Base-by-base conservation (phyloP, 2,329 filamentous ascomycete species). In the Calonectria pseudoturangicola region DNA sequence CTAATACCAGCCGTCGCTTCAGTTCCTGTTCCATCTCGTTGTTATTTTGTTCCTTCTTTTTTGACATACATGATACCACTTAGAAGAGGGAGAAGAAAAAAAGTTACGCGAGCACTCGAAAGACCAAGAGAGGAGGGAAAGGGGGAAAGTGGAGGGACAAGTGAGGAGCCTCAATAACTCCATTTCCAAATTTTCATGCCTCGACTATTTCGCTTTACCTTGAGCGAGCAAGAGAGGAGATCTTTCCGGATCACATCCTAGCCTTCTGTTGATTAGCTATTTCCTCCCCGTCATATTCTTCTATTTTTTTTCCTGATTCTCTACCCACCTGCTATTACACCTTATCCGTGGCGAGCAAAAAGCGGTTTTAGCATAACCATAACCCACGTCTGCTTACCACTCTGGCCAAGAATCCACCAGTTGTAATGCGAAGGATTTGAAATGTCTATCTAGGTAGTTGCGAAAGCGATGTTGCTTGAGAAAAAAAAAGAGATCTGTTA, bases 61-160 rank as follows among this genome's bases (percentile, higher is more conserved):
- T 74, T 72, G 70, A 76, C 72, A 75, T 74, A 80, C 73, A 81
- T 81, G 79, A 81, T 81, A 81, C 80, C 79, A 80, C 79, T 81
- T 62, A 80, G 77, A 79, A 75, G 75, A 74, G 73, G 73, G 79
- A 74, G 71, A 79, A 74, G 71, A 75, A 78, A 74, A 73, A 76
- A 77, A 76, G 78, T 71, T 73, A 70, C 63, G 73, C 69, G 73
- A 75, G 75, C 74, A 73, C 69, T 74, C 51, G 71, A 73, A 65
- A 73, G 51, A 65, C 74, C 71, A 70, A 72, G 70, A 71, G 72
- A 67, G 71, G 67, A 66, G 68, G 70, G 58, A 43, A 64, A 39
- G 33, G 36, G 58, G 58, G 64, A 71, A 62, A 51, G 48, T 39
- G 27, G 62, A 54, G 58, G 58, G 48, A 63, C 43, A 65, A 68